phyloP scores from a whole-genome alignment of 2,329 filamentous ascomycete genomes.

The Penicillium sp. region DNA sequence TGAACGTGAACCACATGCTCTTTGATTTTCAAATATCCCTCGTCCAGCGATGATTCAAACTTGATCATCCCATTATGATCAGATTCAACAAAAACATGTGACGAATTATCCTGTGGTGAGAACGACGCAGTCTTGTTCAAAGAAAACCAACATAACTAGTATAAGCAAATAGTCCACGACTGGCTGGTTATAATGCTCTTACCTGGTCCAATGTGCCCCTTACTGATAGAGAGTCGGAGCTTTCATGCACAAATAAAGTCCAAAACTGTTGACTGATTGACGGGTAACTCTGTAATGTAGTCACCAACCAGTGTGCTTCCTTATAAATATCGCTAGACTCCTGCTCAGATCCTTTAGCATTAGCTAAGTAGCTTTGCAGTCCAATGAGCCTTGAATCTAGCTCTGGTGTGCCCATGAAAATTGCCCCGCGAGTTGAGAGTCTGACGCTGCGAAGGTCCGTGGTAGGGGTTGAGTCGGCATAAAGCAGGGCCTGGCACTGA shows the following conservation, averaged over 20 bases:
- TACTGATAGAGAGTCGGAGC: background rate
- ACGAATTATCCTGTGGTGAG: background rate
- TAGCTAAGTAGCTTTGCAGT: conserved; percentile 28
- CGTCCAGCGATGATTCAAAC: conserved; percentile 12
- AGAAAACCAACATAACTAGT: background rate
- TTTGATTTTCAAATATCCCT: conserved; percentile 11
- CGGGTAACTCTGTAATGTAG: conserved; percentile 4
- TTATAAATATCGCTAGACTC: conserved; percentile 7
- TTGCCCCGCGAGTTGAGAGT: conserved; percentile 26
- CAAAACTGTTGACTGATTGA: conserved; percentile 1
- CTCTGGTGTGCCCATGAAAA: conserved; percentile 40
- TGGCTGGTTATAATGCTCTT: background rate
- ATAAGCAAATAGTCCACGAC: background rate
- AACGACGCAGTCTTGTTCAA: background rate
- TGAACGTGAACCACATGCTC: background rate
- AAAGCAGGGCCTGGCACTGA: conserved; percentile 10
- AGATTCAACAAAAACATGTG: conserved; percentile 24
- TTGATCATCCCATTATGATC: conserved; percentile 27
- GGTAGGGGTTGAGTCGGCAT: conserved; percentile 11
- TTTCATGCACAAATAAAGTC: conserved; percentile 9
- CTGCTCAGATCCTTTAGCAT: conserved; percentile 28
- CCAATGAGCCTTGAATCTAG: conserved; percentile 30
- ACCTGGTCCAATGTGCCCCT: conserved; percentile 1
- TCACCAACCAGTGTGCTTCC: conserved; percentile 12
- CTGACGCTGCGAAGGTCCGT: conserved; percentile 14